phyloP scores from a whole-genome alignment of 768 basidiomycete species.

The Leccinum disarticulatum region DNA sequence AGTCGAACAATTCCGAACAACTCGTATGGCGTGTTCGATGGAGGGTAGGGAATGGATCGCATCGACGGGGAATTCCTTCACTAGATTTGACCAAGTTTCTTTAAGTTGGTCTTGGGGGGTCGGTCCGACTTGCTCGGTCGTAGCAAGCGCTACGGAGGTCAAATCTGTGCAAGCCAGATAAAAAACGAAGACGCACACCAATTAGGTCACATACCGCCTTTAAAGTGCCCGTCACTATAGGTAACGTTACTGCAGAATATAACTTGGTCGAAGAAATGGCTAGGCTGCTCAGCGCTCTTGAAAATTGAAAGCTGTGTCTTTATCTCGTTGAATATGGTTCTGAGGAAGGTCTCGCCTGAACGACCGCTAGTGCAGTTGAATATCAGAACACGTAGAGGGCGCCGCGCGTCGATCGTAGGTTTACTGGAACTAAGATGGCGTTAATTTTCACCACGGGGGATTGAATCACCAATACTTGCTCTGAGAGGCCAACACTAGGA shows the following conservation, averaged over 20 bases:
- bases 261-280: constrained; percentile 73
- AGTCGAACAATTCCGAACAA: constrained; percentile 48
- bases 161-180: constrained; percentile 55
- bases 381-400: constrained; percentile 60
- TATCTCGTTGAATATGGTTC: constrained; percentile 53
- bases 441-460: constrained; percentile 7
- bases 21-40: constrained; percentile 83
- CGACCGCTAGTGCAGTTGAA: constrained; percentile 97
- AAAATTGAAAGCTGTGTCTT: constrained; percentile 45
- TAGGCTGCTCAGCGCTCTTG: constrained; percentile 36
- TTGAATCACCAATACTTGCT: constrained; percentile 17
- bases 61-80: constrained; percentile 58
- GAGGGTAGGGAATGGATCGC: constrained; percentile 80
- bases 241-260: constrained; percentile 98
- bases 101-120: constrained; percentile 77
- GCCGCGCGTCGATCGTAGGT: constrained; percentile 19
- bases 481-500: constrained; percentile 50
- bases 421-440: neutral
- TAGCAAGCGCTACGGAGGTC: constrained; percentile 63
- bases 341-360: constrained; percentile 72
- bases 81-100: constrained; percentile 64
- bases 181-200: neutral
- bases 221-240: constrained; percentile 84
- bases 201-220: constrained; percentile 65
- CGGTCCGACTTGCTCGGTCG: constrained; percentile 61